Evolutionary conservation across 805 yeast species (phyloP).

Genomic region (Saccharomycodes ludwigii): DNA sequence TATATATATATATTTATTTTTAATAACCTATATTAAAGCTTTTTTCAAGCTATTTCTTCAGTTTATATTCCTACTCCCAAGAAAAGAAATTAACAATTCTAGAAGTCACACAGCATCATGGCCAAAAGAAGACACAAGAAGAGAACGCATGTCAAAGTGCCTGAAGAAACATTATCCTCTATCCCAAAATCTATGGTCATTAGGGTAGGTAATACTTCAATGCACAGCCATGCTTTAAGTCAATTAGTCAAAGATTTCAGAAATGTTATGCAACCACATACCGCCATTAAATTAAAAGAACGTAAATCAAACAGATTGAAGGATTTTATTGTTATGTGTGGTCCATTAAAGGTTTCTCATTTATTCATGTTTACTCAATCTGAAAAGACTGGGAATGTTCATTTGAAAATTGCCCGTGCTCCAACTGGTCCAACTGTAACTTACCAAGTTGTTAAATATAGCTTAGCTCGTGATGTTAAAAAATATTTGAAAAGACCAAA

Average conservation of each 20-base stretch:
- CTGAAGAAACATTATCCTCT: constrained; percentile 55
- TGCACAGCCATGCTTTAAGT: constrained; percentile 61
- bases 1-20: no score
- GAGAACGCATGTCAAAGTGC: constrained; percentile 67
- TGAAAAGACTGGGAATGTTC: constrained; percentile 63
- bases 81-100: no score
- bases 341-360: constrained; percentile 89
- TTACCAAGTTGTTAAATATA: constrained; percentile 65
- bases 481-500: constrained; percentile 65
- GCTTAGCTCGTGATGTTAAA: constrained; percentile 71
- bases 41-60: constrained; percentile 11
- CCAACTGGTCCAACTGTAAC: constrained; percentile 93
- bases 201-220: constrained; percentile 48
- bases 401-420: constrained; percentile 72
- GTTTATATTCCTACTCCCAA: constrained; percentile 8
- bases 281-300: constrained; percentile 80
- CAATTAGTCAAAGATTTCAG: constrained; percentile 84
- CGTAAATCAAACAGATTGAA: constrained; percentile 76
- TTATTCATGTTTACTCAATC: constrained; percentile 78
- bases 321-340: constrained; percentile 97
- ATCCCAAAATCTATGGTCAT: constrained; percentile 93
- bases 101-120: constrained; percentile 22
- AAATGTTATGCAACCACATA: constrained; percentile 89
- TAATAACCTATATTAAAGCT: no score
- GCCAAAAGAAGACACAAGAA: constrained; percentile 56